Evolutionary conservation across 352 stramenopile species (phyloP).

Genomic region (Blastocystis sp.): DNA sequence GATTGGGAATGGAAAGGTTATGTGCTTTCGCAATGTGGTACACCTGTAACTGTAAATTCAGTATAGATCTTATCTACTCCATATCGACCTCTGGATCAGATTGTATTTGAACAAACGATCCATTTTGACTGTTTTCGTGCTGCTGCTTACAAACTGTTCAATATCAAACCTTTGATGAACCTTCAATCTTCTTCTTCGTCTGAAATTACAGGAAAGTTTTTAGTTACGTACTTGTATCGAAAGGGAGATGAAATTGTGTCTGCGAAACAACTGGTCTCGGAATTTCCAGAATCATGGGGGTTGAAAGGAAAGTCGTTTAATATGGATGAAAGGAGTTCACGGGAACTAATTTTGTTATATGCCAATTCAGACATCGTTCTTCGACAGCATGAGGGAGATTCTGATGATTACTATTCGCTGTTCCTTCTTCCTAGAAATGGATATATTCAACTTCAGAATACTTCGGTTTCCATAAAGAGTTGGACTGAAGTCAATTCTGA

Average conservation of each 20-base stretch:
- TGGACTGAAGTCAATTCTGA: constrained; percentile 1
- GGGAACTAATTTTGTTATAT: constrained; percentile 18
- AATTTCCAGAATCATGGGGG: neutral
- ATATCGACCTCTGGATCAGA: neutral
- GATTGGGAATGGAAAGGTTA: neutral
- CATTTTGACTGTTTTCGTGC: constrained; percentile 53
- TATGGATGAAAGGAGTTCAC: neutral
- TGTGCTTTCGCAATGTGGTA: constrained; percentile 50
- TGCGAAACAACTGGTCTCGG: neutral
- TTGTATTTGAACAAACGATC: neutral
- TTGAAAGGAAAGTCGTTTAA: neutral
- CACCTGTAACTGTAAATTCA: neutral
- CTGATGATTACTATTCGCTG: constrained; percentile 25
- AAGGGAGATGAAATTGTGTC: neutral
- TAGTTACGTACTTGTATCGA: neutral
- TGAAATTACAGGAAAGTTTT: neutral
- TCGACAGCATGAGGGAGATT: neutral
- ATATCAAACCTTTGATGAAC: neutral
- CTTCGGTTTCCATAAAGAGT: neutral
- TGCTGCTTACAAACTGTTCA: constrained; percentile 12
- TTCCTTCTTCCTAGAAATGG: constrained; percentile 43
- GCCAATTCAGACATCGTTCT: constrained; percentile 40
- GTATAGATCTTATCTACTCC: neutral
- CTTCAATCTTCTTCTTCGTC: neutral
- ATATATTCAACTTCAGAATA: constrained; percentile 10